Evolutionary conservation across 352 stramenopile species (phyloP), one percentile per base, ranked within the genome.

Genomic region (Halophytophthora polymorphica): DNA sequence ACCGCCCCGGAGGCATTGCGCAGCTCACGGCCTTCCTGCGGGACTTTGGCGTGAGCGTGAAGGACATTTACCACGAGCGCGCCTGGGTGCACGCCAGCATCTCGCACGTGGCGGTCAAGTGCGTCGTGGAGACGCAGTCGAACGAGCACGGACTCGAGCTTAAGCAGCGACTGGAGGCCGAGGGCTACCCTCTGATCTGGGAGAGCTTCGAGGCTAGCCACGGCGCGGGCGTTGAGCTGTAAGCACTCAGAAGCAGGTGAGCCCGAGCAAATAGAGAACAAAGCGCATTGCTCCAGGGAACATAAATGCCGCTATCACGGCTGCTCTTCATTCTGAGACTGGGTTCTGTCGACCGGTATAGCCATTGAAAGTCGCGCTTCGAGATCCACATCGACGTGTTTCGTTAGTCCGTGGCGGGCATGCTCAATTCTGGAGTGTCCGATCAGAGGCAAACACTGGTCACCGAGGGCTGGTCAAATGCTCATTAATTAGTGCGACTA

Each of bases 21-120:
- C 72, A 88, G 52, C 73, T 99, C 3, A 95, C 95, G 10, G 88
- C 79, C 41, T 68, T 98, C 45, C 67, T 99, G 22, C 82, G 73
- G 58, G 83, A 98, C 56, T 82, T 73, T 23, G 82, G 82, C 42
- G 84, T 96, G 40, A 96, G 79, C 48, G 95, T 98, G 36, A 98
- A 98, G 69, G 96, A 98, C 65, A 98, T 98, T 51, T 98, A 98
- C 71, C 96, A 98, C 71, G 93, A 98, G 66, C 89, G 96, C 28
- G 92, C 93, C 17, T 98, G 96, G 87, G 85, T 98, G 29, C 89
- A 98, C 66, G 83, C 88, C 21, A 97, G 85, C 43, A 96, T 98
- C 22, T 97, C 96, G 54, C 86, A 97, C 52, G 96, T 98, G 6
- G 82, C 96, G 3, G 91, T 98, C 23, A 98, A 98, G 68, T 98